Percentiles rank a stretch among this genome's conserved stretches.
phyloP scores from a whole-genome alignment of 495 filamentous ascomycete species.

The Penicilliopsis zonata region DNA sequence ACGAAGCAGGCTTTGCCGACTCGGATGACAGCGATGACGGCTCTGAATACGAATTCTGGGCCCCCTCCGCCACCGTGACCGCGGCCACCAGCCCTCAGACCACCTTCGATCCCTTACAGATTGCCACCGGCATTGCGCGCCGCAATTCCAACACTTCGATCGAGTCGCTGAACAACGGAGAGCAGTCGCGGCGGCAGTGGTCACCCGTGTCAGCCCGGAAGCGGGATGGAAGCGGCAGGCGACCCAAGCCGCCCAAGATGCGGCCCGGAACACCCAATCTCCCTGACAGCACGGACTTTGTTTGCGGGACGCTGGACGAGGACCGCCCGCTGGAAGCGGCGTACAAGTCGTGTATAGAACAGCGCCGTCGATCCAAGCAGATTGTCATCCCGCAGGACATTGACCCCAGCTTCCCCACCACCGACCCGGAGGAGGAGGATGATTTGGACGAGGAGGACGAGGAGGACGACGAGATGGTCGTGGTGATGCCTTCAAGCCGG shows the following conservation, averaged over 20 bases:
- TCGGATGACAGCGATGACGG: conserved; percentile 72
- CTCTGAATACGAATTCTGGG: conserved; percentile 71
- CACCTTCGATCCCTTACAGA: conserved; percentile 25
- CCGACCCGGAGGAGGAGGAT: conserved; percentile 75
- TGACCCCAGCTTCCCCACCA: conserved; percentile 91
- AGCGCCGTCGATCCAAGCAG: conserved; percentile 67
- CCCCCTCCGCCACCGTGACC: conserved; percentile 45
- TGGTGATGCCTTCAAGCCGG: no score
- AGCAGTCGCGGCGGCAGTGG: conserved; percentile 17
- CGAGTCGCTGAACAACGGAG: conserved; percentile 43
- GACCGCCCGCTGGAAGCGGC: conserved; percentile 88
- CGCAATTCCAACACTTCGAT: conserved; percentile 51
- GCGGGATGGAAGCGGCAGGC: conserved; percentile 14
- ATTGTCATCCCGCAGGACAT: conserved; percentile 82
- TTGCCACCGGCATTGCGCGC: conserved; percentile 33
- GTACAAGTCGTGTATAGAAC: conserved; percentile 75
- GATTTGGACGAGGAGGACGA: conserved; percentile 53
- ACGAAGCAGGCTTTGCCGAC: conserved; percentile 85
- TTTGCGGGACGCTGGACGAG: conserved; percentile 93
- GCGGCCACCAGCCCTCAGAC: conserved; percentile 41
- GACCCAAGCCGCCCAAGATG: conserved; percentile 40
- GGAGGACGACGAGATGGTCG: conserved; percentile 33
- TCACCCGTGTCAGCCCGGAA: conserved; percentile 18
- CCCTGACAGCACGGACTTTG: conserved; percentile 95
- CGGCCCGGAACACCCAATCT: conserved; percentile 69